Evolutionary conservation across 2,329 filamentous ascomycete genomes (phyloP).

Genomic region (Cladophialophora immunda): DNA sequence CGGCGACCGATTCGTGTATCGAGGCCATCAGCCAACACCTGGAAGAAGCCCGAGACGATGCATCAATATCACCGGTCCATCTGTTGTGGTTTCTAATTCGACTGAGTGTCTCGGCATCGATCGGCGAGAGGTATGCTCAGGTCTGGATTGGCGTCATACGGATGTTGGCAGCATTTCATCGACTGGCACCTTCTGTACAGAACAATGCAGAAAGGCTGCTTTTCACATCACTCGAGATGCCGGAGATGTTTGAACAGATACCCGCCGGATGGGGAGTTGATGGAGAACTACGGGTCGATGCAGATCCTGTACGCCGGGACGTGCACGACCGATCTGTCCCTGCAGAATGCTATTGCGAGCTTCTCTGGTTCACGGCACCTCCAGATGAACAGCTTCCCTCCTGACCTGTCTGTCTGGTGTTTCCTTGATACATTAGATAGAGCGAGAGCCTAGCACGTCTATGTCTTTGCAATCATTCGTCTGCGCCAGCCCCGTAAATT

Average conservation of each 20-base stretch:
- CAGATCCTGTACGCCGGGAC: not conserved
- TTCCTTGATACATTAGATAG: too few species aligned
- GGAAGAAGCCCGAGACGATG: conserved; percentile 6
- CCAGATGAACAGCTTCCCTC: conserved; percentile 5
- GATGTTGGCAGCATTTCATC: conserved; percentile 17
- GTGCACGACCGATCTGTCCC: conserved; percentile 16
- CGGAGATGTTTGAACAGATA: conserved; percentile 4
- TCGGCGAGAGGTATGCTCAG: conserved; percentile 11
- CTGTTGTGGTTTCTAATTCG: conserved; percentile 16
- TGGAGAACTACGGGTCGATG: conserved; percentile 12
- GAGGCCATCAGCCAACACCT: conserved; percentile 14
- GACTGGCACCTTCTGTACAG: not conserved
- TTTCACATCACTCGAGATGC: conserved; percentile 16
- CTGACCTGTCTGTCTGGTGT: too few species aligned
- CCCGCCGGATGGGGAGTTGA: not conserved
- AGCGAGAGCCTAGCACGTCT: too few species aligned
- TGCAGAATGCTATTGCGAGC: conserved; percentile 18
- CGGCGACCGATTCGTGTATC: conserved; percentile 14
- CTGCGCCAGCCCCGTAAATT: too few species aligned
- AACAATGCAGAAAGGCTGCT: conserved; percentile 7
- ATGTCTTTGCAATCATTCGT: too few species aligned
- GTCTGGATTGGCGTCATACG: conserved; percentile 11
- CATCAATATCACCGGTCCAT: conserved; percentile 13
- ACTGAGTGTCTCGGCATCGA: conserved; percentile 3
- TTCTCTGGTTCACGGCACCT: conserved; percentile 18